Evolutionary conservation across 345 rosid species (phyloP).

Genomic region (Eucalyptus curtisii): DNA sequence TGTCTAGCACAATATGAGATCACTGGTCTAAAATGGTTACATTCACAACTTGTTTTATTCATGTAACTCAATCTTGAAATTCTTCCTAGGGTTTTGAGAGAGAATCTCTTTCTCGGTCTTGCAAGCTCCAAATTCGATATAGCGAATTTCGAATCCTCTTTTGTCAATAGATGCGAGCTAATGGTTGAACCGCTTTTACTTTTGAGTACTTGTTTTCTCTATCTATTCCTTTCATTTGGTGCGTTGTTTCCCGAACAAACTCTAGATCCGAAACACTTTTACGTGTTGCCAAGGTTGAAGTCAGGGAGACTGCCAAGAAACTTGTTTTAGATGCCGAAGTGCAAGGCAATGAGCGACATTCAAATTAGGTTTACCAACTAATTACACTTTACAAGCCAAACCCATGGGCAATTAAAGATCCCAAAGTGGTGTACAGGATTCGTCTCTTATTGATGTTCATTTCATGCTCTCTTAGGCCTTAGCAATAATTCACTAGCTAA

Average conservation of each 20-base stretch:
- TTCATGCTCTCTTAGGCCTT: neutral
- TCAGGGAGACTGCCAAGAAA: neutral
- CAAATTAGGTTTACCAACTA: neutral
- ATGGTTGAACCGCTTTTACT: neutral
- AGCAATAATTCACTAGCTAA: neutral
- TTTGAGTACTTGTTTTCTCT: neutral
- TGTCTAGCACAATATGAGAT: neutral
- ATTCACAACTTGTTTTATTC: neutral
- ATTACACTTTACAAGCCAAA: neutral
- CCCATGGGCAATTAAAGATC: neutral
- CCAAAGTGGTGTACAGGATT: neutral
- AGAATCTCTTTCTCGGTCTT: neutral
- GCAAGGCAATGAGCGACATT: neutral
- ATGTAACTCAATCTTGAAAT: neutral
- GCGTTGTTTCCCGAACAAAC: neutral
- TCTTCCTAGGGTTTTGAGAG: neutral
- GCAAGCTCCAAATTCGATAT: neutral
- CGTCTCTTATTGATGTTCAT: neutral
- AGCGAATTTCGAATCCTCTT: neutral
- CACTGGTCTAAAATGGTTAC: neutral
- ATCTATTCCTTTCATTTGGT: neutral
- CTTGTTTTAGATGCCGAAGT: neutral
- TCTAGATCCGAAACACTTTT: no score
- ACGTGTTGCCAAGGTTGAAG: neutral
- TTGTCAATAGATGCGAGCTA: neutral